Evolutionary conservation across 768 basidiomycete genomes (phyloP), one percentile per base, ranked within the genome.

Genomic region (Termitomyces sp.): DNA sequence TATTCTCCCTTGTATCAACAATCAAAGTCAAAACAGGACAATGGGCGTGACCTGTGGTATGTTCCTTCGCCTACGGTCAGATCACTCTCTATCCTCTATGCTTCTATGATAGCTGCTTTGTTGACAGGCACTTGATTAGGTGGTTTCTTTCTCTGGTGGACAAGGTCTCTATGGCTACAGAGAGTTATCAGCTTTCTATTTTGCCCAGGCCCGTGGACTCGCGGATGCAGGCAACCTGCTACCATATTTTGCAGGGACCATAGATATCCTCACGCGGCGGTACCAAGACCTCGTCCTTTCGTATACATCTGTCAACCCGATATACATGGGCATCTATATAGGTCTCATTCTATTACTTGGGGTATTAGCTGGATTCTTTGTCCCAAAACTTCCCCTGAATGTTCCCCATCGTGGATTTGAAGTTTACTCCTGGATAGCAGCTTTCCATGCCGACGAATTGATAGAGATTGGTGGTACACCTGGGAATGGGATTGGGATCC

Each of bases 51-150:
- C 55, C 55, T 68, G 4, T 67, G 49, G 24, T 79, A 78, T 59
- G 74, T 74, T 9, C 76, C 77, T 20, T 73, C 73, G 5, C 75
- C 74, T n/a, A 72, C 71, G 41, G 76, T 77, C 53, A 45, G 68
- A 55, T 40, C 14, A 41, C 22, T 22, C 6, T 43, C 44, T 50
- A n/a, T 14, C 28, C 6, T 36, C 44, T 50, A n/a, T 14, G 35
- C 33, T 48, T 30, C 32, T 0, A 48, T 26, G 5, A 10, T 3
- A 52, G 6, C 13, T 3, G 3, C 8, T 6, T 30, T 43, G 33
- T 33, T 43, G 43, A 43, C 52, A 22, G 26, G 7, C 20, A 20
- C 8, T 13, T 44, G 28, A 10, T 13, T 50, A 77, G 76, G 60
- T 71, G 18, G 62, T 77, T 24, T 72, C 75, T 1, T 78, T 69